Evolutionary conservation across 2,329 filamentous ascomycete genomes (phyloP), one percentile per base, ranked within the genome.

Genomic region (Ophiobolus disseminans): DNA sequence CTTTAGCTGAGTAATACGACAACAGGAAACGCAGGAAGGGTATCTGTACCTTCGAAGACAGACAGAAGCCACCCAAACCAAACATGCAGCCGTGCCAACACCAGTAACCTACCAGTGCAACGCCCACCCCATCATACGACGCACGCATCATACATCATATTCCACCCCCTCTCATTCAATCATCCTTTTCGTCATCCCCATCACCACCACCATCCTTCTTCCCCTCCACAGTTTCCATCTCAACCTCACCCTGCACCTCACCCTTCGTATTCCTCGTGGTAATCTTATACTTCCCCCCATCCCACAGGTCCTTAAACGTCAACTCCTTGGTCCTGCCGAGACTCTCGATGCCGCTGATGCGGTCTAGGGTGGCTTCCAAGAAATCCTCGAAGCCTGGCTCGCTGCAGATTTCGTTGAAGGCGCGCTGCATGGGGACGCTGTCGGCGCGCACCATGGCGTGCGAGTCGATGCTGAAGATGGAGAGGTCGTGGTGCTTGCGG

Each of bases 401-500:
- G 3, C 78, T 72, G 68, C 91, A 96, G 10, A 99, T 92, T 64
- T 92, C 85, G 48, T 86, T 83, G 74, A 99, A 96, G 0, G 94
- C 94, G 39, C 86, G 86, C 73, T 96, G 91, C 94, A 99, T 99
- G 2, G 94, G 94, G 20, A 99, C 93, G 1, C 88, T 93, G 72
- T 95, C 93, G 1, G 94, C 94, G 37, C 94, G 86, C 6, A 99
- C 94, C 70, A 89, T 88, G 13, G 92, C 91, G 31, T 83, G 82
- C 48, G 87, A 90, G 51, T 95, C 93, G 65, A 99, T 97, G 55
- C 90, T 94, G 75, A 97, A 97, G 50, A 99, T 84, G 69, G 97
- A 97, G 51, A 94, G 84, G 57, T 94, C 90, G 75, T 99, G 94
- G 68, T 97, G 92, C 51, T 86, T 82, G 59, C 94, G 86, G 64